Evolutionary conservation across 768 basidiomycete species (phyloP), one percentile per base, ranked within the genome.

Genomic region (Lyophyllum shimeji): DNA sequence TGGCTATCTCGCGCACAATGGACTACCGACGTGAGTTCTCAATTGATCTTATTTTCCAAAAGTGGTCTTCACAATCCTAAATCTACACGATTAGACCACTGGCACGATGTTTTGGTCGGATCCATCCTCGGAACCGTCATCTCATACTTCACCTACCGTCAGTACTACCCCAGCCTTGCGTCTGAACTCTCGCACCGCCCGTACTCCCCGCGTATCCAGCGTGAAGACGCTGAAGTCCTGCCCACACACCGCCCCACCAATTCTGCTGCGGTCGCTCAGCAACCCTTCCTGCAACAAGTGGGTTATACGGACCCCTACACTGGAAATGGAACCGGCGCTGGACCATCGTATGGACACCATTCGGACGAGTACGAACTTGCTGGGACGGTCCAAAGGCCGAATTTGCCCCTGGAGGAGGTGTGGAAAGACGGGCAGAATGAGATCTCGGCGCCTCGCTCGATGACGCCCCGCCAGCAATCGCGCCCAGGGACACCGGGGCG

Each of bases 1-100:
- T 93, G 8, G 90, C 90, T 2, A 85, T 95, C 50, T 89, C 87
- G 6, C 84, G 95, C 18, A 95, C 91, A 2, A 95, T 95, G 90
- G 95, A 96, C 71, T 88, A 89, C 62, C 82, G 94, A 55, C 93
- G 89, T 91, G 64, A 56, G 85, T 80, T 39, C 53, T 21, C 20
- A 27, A 20, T 39, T 23, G 9, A 40, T 34, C n/a, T 23, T 45
- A 15, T 18, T 34, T 18, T 47, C 20, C 27, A 24, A 12, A 6
- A 21, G 45, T 23, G 11, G n/a, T 37, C 8, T 15, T 21, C 15
- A 58, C 63, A 52, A 49, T 65, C 37, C 40, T 56, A 58, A 42
- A 29, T 9, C 18, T 52, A 50, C 51, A 44, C 54, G 12, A 24
- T 46, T 58, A 93, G 90, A 96, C 70, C 93, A 96, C 69, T 95